Evolutionary conservation across 352 stramenopile species (phyloP).

Genomic region (Phytophthora hibernalis): DNA sequence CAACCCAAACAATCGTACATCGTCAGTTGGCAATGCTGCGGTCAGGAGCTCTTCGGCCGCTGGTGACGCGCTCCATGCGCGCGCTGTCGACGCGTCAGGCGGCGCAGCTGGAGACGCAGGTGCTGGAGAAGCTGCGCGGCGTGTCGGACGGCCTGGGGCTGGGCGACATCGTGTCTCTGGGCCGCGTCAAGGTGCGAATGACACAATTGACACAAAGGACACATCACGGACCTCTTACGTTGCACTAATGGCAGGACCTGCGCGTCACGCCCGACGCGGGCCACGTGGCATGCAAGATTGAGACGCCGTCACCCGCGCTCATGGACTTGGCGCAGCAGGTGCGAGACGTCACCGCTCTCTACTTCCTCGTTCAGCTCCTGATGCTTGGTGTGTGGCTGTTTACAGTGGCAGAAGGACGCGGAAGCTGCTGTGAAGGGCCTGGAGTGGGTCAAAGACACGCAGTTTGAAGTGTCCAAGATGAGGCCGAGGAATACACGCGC

Average conservation of each 20-base stretch:
- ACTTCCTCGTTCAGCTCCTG: not conserved
- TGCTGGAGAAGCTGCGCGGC: slow-evolving; percentile 73
- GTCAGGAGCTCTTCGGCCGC: slow-evolving; percentile 14
- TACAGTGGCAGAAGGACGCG: slow-evolving; percentile 76
- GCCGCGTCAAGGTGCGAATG: slow-evolving; percentile 83
- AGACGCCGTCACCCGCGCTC: slow-evolving; percentile 71
- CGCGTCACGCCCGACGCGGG: slow-evolving; percentile 49
- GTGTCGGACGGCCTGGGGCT: slow-evolving; percentile 78
- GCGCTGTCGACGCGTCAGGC: slow-evolving; percentile 69
- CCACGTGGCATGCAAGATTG: slow-evolving; percentile 76
- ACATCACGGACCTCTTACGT: not conserved
- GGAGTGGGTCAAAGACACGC: slow-evolving; percentile 76
- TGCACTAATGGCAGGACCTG: slow-evolving; percentile 54
- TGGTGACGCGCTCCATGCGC: slow-evolving; percentile 35
- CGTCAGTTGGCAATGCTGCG: slow-evolving; percentile 37
- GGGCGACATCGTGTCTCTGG: slow-evolving; percentile 75
- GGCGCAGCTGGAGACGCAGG: slow-evolving; percentile 78
- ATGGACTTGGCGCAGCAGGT: slow-evolving; percentile 77
- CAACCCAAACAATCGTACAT: not conserved
- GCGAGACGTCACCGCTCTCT: not conserved
- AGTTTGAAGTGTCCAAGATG: slow-evolving; percentile 71
- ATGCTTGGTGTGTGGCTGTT: not conserved
- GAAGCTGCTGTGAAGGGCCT: slow-evolving; percentile 56
- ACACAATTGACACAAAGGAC: no score
- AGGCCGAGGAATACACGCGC: slow-evolving; percentile 74